Evolutionary conservation across 352 stramenopile genomes (phyloP).

Genomic region (Pythium dissotocum): DNA sequence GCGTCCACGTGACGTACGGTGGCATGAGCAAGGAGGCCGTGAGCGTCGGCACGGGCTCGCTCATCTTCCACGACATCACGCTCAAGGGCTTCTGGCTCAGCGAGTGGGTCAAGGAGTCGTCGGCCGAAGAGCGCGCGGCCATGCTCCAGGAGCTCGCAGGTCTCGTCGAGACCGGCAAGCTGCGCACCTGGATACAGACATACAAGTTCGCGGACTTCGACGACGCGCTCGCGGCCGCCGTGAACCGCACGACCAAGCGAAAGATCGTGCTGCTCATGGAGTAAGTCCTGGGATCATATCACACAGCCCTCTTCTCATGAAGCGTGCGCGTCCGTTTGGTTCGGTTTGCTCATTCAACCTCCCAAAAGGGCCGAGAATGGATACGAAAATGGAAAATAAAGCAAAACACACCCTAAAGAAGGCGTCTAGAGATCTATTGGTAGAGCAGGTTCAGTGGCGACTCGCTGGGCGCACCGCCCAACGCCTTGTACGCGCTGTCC

Average conservation of each 20-base stretch:
- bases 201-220: slow-evolving; percentile 88
- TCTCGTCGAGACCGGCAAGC: slow-evolving; percentile 71
- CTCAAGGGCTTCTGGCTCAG: slow-evolving; percentile 88
- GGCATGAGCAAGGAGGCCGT: slow-evolving; percentile 80
- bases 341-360: background rate
- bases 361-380: slow-evolving; percentile 4
- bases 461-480: slow-evolving; percentile 1
- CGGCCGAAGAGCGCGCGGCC: slow-evolving; percentile 53
- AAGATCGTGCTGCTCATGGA: slow-evolving; percentile 86
- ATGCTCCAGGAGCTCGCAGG: slow-evolving; percentile 73
- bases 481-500: slow-evolving; percentile 28
- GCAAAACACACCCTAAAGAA: slow-evolving; percentile 8
- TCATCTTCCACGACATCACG: slow-evolving; percentile 89
- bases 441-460: slow-evolving; percentile 21
- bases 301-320: too few species aligned
- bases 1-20: slow-evolving; percentile 79
- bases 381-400: slow-evolving; percentile 9
- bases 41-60: slow-evolving; percentile 60
- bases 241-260: slow-evolving; percentile 83
- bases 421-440: slow-evolving; percentile 13
- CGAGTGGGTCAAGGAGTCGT: slow-evolving; percentile 76
- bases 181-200: slow-evolving; percentile 84
- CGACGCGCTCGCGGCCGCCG: slow-evolving; percentile 61
- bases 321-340: too few species aligned
- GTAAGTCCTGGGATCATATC: slow-evolving; percentile 27